These are phyloP conservation scores for Oryza nivara DNA, from an alignment of 176 grass and related monocot species.

Conservation along the genomic window DNA sequence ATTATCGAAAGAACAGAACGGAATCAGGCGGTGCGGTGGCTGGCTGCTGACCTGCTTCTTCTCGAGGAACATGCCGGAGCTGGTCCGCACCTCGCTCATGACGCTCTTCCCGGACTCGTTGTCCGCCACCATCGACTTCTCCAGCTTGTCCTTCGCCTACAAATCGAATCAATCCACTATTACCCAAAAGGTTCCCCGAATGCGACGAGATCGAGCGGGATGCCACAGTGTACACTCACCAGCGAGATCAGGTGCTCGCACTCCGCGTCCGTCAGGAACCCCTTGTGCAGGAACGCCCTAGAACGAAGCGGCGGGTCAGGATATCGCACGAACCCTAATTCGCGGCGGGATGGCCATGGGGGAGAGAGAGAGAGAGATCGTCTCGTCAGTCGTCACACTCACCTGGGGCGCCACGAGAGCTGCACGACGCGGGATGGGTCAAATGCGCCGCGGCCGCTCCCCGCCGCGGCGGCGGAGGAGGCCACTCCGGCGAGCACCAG, in stretches of 20 bases:
- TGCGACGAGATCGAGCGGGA: conserved; percentile 23
- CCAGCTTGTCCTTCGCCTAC: conserved; percentile 78
- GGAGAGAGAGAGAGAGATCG: not conserved
- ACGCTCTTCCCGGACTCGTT: conserved; percentile 78
- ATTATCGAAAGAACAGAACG: not conserved
- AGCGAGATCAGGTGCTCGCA: conserved; percentile 77
- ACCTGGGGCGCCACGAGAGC: conserved; percentile 87
- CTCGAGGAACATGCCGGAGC: conserved; percentile 89
- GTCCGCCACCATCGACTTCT: conserved; percentile 92
- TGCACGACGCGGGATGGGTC: conserved; percentile 70
- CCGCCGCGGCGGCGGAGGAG: not conserved
- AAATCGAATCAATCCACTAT: conserved; percentile 16
- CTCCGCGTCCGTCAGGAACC: conserved; percentile 75
- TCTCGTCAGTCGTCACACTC: conserved; percentile 2
- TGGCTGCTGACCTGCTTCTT: conserved; percentile 65
- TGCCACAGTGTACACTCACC: conserved; percentile 43
- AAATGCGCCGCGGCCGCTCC: conserved; percentile 29
- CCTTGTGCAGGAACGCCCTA: conserved; percentile 85
- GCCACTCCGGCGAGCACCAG: conserved; percentile 14
- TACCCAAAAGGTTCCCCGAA: not conserved
- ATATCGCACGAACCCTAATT: not conserved
- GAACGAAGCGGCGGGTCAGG: conserved; percentile 22
- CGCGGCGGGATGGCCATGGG: no score
- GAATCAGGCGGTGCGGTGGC: not conserved
- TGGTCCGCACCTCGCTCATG: conserved; percentile 71